Evolutionary conservation across 2,329 filamentous ascomycete genomes (phyloP).

Genomic region (Fusarium sp.): DNA sequence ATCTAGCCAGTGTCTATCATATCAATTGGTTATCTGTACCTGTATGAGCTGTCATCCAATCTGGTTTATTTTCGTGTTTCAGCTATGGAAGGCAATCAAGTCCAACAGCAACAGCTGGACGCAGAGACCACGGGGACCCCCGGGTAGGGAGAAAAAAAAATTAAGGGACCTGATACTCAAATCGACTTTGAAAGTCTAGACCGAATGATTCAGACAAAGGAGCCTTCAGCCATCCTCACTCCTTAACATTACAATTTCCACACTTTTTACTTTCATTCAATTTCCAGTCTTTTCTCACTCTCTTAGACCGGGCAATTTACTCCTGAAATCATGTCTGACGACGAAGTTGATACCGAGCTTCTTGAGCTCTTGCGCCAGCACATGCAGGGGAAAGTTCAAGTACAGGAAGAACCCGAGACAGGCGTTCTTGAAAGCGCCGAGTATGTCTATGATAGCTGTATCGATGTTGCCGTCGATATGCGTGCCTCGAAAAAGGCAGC

Average conservation of each 20-base stretch:
- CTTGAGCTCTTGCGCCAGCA: slow-evolving; percentile 87
- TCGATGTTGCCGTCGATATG: slow-evolving; percentile 92
- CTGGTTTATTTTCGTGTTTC: slow-evolving; percentile 12
- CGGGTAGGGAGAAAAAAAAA: slow-evolving; percentile 14
- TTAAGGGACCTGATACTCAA: slow-evolving; percentile 31
- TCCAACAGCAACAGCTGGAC: neutral
- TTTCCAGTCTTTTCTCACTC: neutral
- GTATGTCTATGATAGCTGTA: slow-evolving; percentile 89
- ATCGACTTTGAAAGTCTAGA: slow-evolving; percentile 22
- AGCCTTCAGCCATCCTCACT: slow-evolving; percentile 22
- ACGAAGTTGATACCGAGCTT: slow-evolving; percentile 89
- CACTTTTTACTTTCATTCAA: slow-evolving; percentile 2
- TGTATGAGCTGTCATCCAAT: neutral
- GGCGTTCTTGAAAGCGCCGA: slow-evolving; percentile 85
- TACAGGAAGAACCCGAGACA: slow-evolving; percentile 75
- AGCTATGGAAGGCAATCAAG: slow-evolving; percentile 4
- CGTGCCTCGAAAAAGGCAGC: slow-evolving; percentile 85
- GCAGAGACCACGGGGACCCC: slow-evolving; percentile 20
- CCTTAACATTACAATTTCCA: slow-evolving; percentile 16
- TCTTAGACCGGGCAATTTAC: neutral
- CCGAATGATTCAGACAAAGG: slow-evolving; percentile 38
- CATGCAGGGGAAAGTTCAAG: slow-evolving; percentile 68
- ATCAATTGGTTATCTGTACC: slow-evolving; percentile 2
- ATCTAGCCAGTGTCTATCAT: neutral
- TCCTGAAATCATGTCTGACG: slow-evolving; percentile 77